Base-by-base conservation (phyloP, 371 early-diverging fungal species). In the Syncephalastrum sp. region DNA sequence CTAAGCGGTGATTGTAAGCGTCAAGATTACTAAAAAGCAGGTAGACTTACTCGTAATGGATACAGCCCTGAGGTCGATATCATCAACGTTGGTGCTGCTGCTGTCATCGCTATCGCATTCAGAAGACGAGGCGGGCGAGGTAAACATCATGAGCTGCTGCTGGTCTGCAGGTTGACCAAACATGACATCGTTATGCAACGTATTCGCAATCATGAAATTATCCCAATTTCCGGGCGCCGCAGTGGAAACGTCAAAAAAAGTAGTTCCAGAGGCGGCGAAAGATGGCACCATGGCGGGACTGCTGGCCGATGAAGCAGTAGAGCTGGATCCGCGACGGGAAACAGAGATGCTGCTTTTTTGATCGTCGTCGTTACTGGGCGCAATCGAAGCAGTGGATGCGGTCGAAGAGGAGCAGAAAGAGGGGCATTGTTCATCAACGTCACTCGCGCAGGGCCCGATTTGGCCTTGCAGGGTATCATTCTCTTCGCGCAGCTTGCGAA, bases 401-500 rank as follows among this genome's bases (percentile, higher is more conserved):
- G 45, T 54, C 5, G 54, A 56, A 49, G 57, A 21, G 15, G 33
- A 42, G 41, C 56, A 41, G 56, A 43, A 29, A 50, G 33, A n/a
- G 41, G 42, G 13, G 29, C 33, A 33, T 56, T 48, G 42, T n/a
- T n/a, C 19, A 10, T 33, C 38, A 33, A 33, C 8, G 8, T 33
- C 38, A 33, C 17, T 47, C n/a, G 46, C 24, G 6, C 54, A 53
- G 19, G 45, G 44, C n/a, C 41, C 33, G 2, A 65, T 38, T 48
- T 75, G 70, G 38, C 60, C 59, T 54, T 65, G 53, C 42, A 77
- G 49, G 21, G 65, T 53, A 13, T 62, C 52, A 19, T 70, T 71
- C 24, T 64, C 67, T 53, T 66, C 65, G 43, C 71, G 66, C 16
- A 74, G 50, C 51, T 69, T 65, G 14, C 60, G 55, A 15, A 77